Evolutionary conservation across 768 basidiomycete species (phyloP).

Genomic region (Phlebiopsis flavidoalba): DNA sequence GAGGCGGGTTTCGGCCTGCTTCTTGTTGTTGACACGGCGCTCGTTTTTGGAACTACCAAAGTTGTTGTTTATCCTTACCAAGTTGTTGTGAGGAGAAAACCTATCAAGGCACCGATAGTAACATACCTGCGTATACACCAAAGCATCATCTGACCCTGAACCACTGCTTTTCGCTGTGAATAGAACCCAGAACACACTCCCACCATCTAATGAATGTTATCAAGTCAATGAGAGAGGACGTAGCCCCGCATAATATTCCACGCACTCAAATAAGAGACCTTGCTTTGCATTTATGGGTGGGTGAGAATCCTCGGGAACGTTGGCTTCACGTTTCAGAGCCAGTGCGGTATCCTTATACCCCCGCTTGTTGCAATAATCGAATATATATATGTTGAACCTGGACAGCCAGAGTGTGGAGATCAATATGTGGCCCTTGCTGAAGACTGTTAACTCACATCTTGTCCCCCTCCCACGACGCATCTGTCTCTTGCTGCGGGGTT

Average conservation of each 20-base stretch:
- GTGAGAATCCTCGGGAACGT: slow-evolving; percentile 51
- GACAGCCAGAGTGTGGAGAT: neutral
- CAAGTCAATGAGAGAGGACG: neutral
- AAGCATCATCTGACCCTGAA: slow-evolving; percentile 60
- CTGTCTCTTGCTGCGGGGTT: neutral
- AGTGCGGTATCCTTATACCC: slow-evolving; percentile 70
- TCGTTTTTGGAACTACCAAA: neutral
- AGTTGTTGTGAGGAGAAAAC: too few relatives aligned
- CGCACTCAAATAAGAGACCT: slow-evolving; percentile 79
- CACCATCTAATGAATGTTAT: slow-evolving; percentile 58
- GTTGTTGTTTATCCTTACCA: too few relatives aligned
- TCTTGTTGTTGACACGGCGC: neutral
- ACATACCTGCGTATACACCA: slow-evolving; percentile 49
- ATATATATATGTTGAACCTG: slow-evolving; percentile 89
- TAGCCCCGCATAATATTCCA: slow-evolving; percentile 7
- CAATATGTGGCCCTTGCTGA: neutral
- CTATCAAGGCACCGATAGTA: neutral
- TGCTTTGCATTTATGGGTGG: slow-evolving; percentile 83
- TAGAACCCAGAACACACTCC: slow-evolving; percentile 84
- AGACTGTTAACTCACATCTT: slow-evolving; percentile 51
- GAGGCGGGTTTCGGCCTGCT: neutral
- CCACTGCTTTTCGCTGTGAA: slow-evolving; percentile 77
- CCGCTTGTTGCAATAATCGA: slow-evolving; percentile 80
- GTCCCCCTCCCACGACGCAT: slow-evolving; percentile 76
- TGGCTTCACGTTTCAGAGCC: slow-evolving; percentile 63